A percentile compares a stretch with the other conserved stretches of the same genome.
phyloP scores from a whole-genome alignment of 1,139 yeast species.

The Hyphopichia khmerensis region DNA sequence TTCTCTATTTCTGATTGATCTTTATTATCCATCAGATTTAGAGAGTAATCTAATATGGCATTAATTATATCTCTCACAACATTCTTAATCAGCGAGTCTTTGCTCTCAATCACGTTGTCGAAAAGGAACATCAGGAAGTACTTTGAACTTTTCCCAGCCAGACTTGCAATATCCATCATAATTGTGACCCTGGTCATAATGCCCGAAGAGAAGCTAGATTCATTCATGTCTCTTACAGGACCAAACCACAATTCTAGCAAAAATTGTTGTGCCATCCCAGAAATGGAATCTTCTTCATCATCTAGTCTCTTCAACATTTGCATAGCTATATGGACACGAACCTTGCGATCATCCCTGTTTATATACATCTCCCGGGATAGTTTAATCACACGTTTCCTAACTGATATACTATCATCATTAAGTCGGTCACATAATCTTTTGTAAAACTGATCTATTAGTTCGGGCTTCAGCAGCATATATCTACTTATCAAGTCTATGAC shows the following conservation, averaged over 20 bases:
- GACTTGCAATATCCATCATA: constrained; percentile 35
- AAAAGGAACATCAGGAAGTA: constrained; percentile 46
- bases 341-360: constrained; percentile 24
- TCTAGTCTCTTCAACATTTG: constrained; percentile 54
- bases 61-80: constrained; percentile 22
- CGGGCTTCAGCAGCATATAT: constrained; percentile 46
- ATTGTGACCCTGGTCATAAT: constrained; percentile 16
- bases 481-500: constrained; percentile 64
- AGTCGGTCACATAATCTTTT: constrained; percentile 49
- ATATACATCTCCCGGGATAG: constrained; percentile 51
- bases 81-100: constrained; percentile 11
- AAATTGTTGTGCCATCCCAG: constrained; percentile 40
- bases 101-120: constrained; percentile 33
- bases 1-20: constrained; percentile 23
- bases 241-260: constrained; percentile 49
- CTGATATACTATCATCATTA: constrained; percentile 61
- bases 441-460: constrained; percentile 47
- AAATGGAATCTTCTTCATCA: constrained; percentile 67
- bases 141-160: constrained; percentile 33
- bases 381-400: constrained; percentile 61
- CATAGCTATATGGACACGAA: constrained; percentile 46
- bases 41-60: constrained; percentile 23
- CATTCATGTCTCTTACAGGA: constrained; percentile 9
- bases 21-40: constrained; percentile 21
- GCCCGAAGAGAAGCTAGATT: constrained; percentile 2